Conservation (phyloP, 805 yeast species). For the Cyberlindnera suaveolens region DNA sequence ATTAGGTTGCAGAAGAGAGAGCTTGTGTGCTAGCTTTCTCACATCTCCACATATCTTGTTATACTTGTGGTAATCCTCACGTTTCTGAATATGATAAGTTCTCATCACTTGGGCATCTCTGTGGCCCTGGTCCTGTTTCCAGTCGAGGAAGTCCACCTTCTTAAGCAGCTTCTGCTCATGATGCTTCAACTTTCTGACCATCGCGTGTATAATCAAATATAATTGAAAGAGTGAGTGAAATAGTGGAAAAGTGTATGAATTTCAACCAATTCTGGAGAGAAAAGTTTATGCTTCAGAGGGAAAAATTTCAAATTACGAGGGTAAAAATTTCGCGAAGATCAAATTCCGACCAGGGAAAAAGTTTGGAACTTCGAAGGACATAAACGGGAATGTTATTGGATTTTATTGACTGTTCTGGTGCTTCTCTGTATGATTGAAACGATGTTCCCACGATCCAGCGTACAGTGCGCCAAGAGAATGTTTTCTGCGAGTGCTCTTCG, state of each 20-base stretch:
- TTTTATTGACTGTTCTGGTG: not conserved
- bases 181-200: conserved; percentile 86
- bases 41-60: conserved; percentile 90
- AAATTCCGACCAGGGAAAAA: no score
- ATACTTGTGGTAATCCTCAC: conserved; percentile 94
- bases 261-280: no score
- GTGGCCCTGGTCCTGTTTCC: conserved; percentile 96
- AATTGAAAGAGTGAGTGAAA: no score
- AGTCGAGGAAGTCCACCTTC: conserved; percentile 93
- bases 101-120: conserved; percentile 96
- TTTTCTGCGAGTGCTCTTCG: conserved; percentile 28
- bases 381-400: not conserved
- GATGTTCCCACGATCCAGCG: conserved; percentile 8
- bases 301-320: no score
- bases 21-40: conserved; percentile 77
- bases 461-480: conserved; percentile 18
- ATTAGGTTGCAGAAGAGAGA: conserved; percentile 77
- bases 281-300: no score
- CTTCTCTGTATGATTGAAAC: not conserved
- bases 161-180: conserved; percentile 93
- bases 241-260: no score
- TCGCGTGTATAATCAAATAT: conserved; percentile 18
- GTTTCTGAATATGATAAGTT: conserved; percentile 84
- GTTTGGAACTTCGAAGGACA: no score
- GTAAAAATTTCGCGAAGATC: no score